phyloP scores from a whole-genome alignment of 31 red algal species.

The Endocladia muricata region DNA sequence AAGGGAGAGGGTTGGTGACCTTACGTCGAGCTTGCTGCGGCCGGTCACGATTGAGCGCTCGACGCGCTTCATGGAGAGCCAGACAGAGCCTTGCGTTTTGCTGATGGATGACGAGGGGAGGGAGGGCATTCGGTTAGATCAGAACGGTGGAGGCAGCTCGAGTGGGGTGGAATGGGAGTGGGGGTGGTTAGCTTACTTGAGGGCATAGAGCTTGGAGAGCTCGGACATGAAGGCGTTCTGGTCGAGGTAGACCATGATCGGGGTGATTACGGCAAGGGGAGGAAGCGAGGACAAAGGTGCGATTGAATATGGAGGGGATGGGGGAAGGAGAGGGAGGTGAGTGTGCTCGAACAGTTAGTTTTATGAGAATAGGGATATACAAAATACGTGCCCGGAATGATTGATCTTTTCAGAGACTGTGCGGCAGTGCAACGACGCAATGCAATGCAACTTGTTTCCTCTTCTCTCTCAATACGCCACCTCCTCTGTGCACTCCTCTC shows the following conservation, averaged over 20 bases:
- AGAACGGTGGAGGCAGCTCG: neutral
- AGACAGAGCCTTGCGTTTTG: slow-evolving; percentile 67
- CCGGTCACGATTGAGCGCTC: slow-evolving; percentile 44
- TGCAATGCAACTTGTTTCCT: too few relatives aligned
- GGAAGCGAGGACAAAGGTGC: neutral
- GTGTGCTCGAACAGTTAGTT: neutral
- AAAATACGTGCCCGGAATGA: too few relatives aligned
- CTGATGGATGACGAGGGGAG: neutral
- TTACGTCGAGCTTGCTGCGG: slow-evolving; percentile 35
- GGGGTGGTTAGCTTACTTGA: slow-evolving; percentile 34
- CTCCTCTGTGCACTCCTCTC: too few relatives aligned
- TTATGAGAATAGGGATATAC: too few relatives aligned
- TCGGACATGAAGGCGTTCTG: slow-evolving; percentile 59
- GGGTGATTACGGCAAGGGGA: neutral
- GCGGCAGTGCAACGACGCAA: too few relatives aligned
- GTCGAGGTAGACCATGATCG: slow-evolving; percentile 52
- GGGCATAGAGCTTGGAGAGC: slow-evolving; percentile 52
- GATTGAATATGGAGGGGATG: neutral
- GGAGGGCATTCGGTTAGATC: neutral
- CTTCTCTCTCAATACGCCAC: too few relatives aligned
- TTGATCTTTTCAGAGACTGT: too few relatives aligned
- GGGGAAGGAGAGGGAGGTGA: neutral
- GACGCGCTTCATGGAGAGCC: slow-evolving; percentile 75
- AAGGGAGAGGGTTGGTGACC: neutral
- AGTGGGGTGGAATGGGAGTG: neutral